Evolutionary conservation across 108 stramenopile genomes (phyloP).

Genomic region (Cyclotella baltica): DNA sequence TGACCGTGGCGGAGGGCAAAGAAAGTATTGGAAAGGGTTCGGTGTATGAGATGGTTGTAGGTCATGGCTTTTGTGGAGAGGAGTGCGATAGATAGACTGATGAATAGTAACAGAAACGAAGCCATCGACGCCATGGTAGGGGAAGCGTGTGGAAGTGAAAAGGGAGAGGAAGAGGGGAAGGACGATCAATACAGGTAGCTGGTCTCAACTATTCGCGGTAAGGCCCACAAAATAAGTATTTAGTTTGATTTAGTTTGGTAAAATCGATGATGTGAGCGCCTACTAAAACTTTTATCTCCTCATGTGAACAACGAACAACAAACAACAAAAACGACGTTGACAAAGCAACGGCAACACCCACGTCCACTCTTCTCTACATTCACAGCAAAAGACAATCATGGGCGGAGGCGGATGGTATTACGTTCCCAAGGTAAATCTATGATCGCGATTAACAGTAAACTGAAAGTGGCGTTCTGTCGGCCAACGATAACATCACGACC

Average conservation of each 20-base stretch:
- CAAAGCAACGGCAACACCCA: no score
- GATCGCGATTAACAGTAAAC: background rate
- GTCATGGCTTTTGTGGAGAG: background rate
- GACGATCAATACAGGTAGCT: no score
- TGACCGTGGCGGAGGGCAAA: slow-evolving; percentile 90
- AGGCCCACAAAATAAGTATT: no score
- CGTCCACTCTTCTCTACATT: background rate
- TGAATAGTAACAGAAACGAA: background rate
- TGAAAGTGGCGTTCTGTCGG: background rate
- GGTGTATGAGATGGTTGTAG: slow-evolving; percentile 42
- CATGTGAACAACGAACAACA: no score
- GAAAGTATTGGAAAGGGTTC: slow-evolving; percentile 37
- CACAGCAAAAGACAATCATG: slow-evolving; percentile 46
- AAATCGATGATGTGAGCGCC: no score
- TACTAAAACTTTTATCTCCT: no score
- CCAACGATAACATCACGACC: no score
- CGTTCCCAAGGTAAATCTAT: slow-evolving; percentile 82
- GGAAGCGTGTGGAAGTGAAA: no score
- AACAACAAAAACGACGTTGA: no score
- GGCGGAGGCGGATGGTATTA: slow-evolving; percentile 90
- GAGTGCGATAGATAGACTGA: background rate
- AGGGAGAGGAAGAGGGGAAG: no score
- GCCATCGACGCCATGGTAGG: background rate
- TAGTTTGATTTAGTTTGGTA: no score
- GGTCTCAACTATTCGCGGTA: no score